phyloP scores from a whole-genome alignment of 805 yeast species.

The Metschnikowia similis region DNA sequence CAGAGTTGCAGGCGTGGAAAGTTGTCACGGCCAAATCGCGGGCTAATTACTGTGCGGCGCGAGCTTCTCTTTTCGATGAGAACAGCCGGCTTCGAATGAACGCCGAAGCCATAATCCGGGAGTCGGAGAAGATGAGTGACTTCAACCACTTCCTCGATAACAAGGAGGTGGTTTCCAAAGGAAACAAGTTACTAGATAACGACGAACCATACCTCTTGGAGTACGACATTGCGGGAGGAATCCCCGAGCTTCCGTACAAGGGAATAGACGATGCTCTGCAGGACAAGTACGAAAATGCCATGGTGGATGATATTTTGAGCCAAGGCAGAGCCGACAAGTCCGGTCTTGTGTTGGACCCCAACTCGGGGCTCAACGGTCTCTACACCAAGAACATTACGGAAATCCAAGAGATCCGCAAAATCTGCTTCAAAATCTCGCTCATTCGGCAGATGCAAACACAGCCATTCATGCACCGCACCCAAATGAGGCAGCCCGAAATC shows the following conservation, averaged over 20 bases:
- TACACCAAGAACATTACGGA: constrained; percentile 64
- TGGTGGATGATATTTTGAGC: constrained; percentile 32
- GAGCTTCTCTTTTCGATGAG: constrained; percentile 62
- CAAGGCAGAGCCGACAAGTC: constrained; percentile 17
- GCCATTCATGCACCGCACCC: constrained; percentile 68
- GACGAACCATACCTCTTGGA: constrained; percentile 70
- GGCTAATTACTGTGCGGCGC: constrained; percentile 65
- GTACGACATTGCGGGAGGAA: constrained; percentile 76
- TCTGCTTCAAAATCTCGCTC: constrained; percentile 82
- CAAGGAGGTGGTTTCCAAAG: constrained; percentile 38
- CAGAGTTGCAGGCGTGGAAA: constrained; percentile 81
- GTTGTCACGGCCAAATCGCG: constrained; percentile 74
- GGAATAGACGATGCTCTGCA: constrained; percentile 48
- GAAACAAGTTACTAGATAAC: constrained; percentile 44
- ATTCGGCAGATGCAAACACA: constrained; percentile 89
- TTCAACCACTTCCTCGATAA: constrained; percentile 43
- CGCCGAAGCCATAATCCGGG: constrained; percentile 66
- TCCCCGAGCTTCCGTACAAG: constrained; percentile 59
- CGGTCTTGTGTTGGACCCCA: constrained; percentile 30
- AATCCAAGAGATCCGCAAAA: constrained; percentile 83
- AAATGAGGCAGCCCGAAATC: constrained; percentile 64
- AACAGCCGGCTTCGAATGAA: constrained; percentile 56
- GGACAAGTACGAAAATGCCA: constrained; percentile 31
- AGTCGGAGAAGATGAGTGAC: constrained; percentile 63
- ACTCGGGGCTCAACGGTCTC: constrained; percentile 57